Base-by-base conservation (phyloP, 2,329 filamentous ascomycete species). In the Exophiala calicioides region DNA sequence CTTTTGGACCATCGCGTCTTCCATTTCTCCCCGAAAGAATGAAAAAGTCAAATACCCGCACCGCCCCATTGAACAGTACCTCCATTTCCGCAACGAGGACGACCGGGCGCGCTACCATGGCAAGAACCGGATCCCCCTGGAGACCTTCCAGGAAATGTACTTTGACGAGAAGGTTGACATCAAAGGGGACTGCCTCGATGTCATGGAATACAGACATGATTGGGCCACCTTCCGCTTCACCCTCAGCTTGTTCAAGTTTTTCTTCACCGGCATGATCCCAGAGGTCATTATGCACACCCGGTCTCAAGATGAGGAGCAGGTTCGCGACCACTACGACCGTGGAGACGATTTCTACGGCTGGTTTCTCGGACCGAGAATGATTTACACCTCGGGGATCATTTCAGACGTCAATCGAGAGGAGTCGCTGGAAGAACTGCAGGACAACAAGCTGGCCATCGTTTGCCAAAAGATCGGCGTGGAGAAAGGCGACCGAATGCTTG, bases 341-440 rank as follows among this genome's bases (percentile, higher is more conserved):
- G 93, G 93, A 65, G 90, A 98, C 68, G 93, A 97, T 72, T 95
- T 96, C 75, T 98, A 98, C 77, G 86, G 82, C 68, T 98, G 90
- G 90, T 97, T 97, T 80, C 81, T 97, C 55, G 93, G 93, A 53
- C 91, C 91, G 50, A 90, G 91, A 65, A 98, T 97, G 93, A 89
- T 97, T 72, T 97, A 97, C 77, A 98, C 93, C 40, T 94, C 88
- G 39, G 93, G 93, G 62, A 77, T 98, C 62, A 94, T 98, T 66
- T 86, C 86, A 52, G 90, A 97, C 69, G 81, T 88, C 68, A 83
- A 85, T 70, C 79, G 78, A 58, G 93, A 97, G 72, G 93, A 97
- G 74, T 81, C 83, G 24, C 85, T 98, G 19, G 93, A 98, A 73
- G 79, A 97, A 73, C 81, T 97, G 34, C 93, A 97, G 76, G 91